Evolutionary conservation across 805 yeast genomes (phyloP).

Genomic region (Komagataella pseudopastoris): DNA sequence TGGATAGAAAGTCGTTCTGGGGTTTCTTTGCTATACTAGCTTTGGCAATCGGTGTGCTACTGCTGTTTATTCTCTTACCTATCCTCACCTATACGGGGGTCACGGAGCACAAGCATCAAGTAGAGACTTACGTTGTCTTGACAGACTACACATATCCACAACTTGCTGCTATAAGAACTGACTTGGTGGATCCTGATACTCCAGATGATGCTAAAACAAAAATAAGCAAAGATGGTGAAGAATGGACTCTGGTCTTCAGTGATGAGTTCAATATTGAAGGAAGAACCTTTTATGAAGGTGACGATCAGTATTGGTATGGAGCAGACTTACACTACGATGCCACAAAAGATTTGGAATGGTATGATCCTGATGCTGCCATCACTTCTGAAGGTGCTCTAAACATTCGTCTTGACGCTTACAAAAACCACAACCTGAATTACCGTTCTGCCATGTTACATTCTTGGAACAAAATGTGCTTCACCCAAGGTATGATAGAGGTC

Average conservation of each 20-base stretch:
- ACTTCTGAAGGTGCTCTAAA: constrained; percentile 63
- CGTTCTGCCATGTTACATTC: constrained; percentile 87
- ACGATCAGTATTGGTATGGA: constrained; percentile 86
- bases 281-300: constrained; percentile 79
- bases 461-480: constrained; percentile 86
- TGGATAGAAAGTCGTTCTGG: constrained; percentile 49
- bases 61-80: constrained; percentile 70
- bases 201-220: constrained; percentile 34
- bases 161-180: constrained; percentile 44
- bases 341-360: constrained; percentile 88
- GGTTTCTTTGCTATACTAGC: constrained; percentile 50
- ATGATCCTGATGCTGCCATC: constrained; percentile 78
- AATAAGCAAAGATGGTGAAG: constrained; percentile 43
- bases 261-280: constrained; percentile 90
- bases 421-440: constrained; percentile 67
- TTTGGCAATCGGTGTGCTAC: constrained; percentile 46
- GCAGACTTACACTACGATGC: constrained; percentile 78
- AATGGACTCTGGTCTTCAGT: constrained; percentile 70
- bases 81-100: constrained; percentile 75
- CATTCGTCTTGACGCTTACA: constrained; percentile 67
- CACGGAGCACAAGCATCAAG: constrained; percentile 11
- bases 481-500: constrained; percentile 70
- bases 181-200: constrained; percentile 62
- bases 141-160: constrained; percentile 44
- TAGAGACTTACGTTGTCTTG: constrained; percentile 25